phyloP scores from a whole-genome alignment of 2,329 filamentous ascomycete genomes.

The Zalaria sp. region DNA sequence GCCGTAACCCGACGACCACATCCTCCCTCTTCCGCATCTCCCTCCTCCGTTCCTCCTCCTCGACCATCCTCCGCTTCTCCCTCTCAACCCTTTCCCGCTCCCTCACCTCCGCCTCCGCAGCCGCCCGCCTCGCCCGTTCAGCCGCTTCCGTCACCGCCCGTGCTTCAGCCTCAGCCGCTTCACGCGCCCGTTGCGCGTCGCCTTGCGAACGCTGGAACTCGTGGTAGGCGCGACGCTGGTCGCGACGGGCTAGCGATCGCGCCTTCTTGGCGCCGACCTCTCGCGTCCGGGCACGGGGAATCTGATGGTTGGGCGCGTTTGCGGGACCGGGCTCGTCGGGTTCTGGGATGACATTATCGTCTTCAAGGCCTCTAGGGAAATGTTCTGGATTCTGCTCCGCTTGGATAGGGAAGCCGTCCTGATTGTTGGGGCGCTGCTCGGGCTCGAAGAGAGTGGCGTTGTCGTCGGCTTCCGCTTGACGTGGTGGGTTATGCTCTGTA shows the following conservation, averaged over 20 bases:
- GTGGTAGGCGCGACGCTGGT: slow-evolving; percentile 30
- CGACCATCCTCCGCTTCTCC: slow-evolving; percentile 23
- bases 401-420: neutral
- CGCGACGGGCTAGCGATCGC: slow-evolving; percentile 30
- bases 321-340: slow-evolving; percentile 20
- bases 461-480: neutral
- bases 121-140: slow-evolving; percentile 26
- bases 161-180: slow-evolving; percentile 28
- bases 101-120: slow-evolving; percentile 27
- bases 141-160: slow-evolving; percentile 27
- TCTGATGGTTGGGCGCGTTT: slow-evolving; percentile 7
- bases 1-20: slow-evolving; percentile 18
- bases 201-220: slow-evolving; percentile 35
- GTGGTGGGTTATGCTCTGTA: neutral
- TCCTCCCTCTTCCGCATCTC: slow-evolving; percentile 20
- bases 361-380: neutral
- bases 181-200: slow-evolving; percentile 27
- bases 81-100: slow-evolving; percentile 25
- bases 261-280: slow-evolving; percentile 35
- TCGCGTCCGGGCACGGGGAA: slow-evolving; percentile 6
- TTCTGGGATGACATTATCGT: neutral
- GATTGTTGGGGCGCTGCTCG: neutral
- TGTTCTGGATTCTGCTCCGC: neutral
- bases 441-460: neutral
- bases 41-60: slow-evolving; percentile 22